Evolutionary conservation across 2,329 filamentous ascomycete species (phyloP), one percentile per base, ranked within the genome.

Genomic region (Helminthosporium solani): DNA sequence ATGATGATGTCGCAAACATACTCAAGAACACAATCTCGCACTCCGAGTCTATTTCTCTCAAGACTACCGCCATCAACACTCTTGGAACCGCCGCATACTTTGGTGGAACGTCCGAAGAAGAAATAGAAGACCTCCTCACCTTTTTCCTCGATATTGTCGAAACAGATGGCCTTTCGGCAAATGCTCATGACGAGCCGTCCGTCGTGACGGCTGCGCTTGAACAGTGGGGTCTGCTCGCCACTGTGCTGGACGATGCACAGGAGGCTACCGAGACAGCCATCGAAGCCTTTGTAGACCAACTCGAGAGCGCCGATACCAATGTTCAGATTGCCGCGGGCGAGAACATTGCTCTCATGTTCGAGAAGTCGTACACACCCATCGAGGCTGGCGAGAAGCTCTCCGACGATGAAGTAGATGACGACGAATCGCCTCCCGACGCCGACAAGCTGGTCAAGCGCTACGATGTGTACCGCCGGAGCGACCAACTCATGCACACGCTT

Each of bases 261-360:
- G 79, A 81, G 14, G 78, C 84, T 49, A 88, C 86, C 25, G 84
- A 89, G 53, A 73, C 82, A 21, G 86, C 88, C 14, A 80, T 94
- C 58, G 87, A 94, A 42, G 84, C 86, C 2, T 90, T 96, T 57
- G 84, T 88, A 33, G 90, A 95, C 38, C 90, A 95, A 69, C 84
- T 96, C 15, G 84, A 91, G 49, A 90, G 87, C 65, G 78, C 78
- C 25, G 84, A 90, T 47, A 75, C 83, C 1, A 75, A 80, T 7
- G 87, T 95, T 1, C 88, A 94, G 61, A 83, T 89, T 36, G 83
- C 86, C 3, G 86, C 89, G 0, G 89, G 86, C 3, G 82, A 86
- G 61, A 88, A 88, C 66, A 90, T 95, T 48, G 90, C 90, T 0
- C 75, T 95, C 8, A 76, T 95, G 9, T 92, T 88, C 60, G 90